Percentiles rank a stretch among this genome's conserved stretches.
Conservation (phyloP, 2,329 filamentous ascomycete species). For the Alternaria solani region DNA sequence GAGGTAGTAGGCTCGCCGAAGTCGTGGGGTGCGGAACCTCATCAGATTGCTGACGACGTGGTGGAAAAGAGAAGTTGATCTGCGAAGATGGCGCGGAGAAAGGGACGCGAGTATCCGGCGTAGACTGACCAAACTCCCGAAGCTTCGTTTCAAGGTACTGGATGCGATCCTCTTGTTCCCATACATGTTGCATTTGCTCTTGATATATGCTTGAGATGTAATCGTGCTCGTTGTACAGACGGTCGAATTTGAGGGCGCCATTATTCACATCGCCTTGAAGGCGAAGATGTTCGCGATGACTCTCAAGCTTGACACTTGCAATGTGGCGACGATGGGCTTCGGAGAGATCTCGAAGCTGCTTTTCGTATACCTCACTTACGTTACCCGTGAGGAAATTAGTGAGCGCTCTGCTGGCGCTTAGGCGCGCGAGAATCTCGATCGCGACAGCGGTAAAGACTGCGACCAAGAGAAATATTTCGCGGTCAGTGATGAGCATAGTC, state of each 20-base stretch:
- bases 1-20: constrained; percentile 5
- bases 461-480: constrained; percentile 18
- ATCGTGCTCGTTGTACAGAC: constrained; percentile 22
- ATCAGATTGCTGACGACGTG: constrained; percentile 11
- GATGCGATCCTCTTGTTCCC: constrained; percentile 42
- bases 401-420: constrained; percentile 4
- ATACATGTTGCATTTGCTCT: constrained; percentile 21
- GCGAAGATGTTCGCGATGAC: constrained; percentile 9
- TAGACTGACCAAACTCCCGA: constrained; percentile 25
- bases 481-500: constrained; percentile 14
- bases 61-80: constrained; percentile 18
- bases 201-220: constrained; percentile 23
- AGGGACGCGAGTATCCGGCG: constrained; percentile 2
- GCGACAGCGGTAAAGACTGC: constrained; percentile 12
- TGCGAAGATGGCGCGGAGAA: constrained; percentile 26
- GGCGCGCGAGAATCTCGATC: not conserved
- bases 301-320: constrained; percentile 10
- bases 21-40: not conserved
- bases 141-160: constrained; percentile 40
- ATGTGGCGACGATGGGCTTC: constrained; percentile 19
- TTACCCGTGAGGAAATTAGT: constrained; percentile 9
- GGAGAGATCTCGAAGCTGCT: constrained; percentile 14
- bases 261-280: constrained; percentile 10
- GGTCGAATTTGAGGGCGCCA: constrained; percentile 15
- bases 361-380: constrained; percentile 8